phyloP scores from a whole-genome alignment of 2,329 filamentous ascomycete species.

The Gyromitra esculenta region DNA sequence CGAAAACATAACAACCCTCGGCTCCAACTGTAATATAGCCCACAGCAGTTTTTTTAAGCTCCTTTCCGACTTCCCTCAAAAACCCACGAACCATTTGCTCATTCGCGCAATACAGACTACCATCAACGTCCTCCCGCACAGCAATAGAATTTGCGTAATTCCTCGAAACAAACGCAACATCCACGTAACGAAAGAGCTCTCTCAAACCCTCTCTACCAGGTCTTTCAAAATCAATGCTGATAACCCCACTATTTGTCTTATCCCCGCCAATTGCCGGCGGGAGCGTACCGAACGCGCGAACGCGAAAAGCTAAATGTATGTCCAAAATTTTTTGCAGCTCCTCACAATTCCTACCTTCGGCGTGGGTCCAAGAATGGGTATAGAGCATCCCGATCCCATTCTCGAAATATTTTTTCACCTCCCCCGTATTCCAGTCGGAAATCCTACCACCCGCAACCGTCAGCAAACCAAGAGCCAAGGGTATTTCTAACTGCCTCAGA shows the following conservation, averaged over 20 bases:
- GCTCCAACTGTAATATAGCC: conserved; percentile 29
- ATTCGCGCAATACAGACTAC: background rate
- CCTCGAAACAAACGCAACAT: conserved; percentile 53
- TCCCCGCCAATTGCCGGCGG: background rate
- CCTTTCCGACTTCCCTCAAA: conserved; percentile 3
- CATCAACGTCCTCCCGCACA: background rate
- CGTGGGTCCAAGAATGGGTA: conserved; percentile 52
- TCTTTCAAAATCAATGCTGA: conserved; percentile 55
- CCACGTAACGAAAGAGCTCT: conserved; percentile 43
- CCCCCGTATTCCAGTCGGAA: background rate
- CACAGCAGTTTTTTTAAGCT: conserved; percentile 10
- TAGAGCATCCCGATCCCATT: background rate
- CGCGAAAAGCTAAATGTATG: no score
- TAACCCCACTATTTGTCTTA: conserved; percentile 23
- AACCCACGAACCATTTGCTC: background rate
- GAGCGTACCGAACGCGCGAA: background rate
- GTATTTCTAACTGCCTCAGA: background rate
- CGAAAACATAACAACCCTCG: conserved; percentile 29
- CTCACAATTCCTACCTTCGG: conserved; percentile 55
- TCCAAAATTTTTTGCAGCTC: conserved; percentile 47
- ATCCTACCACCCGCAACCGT: conserved; percentile 15
- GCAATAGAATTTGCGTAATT: conserved; percentile 45
- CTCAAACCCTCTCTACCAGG: conserved; percentile 50
- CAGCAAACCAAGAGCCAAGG: background rate
- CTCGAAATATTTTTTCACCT: background rate